phyloP scores from a whole-genome alignment of 352 stramenopile genomes.

The Globisporangium spinosum region DNA sequence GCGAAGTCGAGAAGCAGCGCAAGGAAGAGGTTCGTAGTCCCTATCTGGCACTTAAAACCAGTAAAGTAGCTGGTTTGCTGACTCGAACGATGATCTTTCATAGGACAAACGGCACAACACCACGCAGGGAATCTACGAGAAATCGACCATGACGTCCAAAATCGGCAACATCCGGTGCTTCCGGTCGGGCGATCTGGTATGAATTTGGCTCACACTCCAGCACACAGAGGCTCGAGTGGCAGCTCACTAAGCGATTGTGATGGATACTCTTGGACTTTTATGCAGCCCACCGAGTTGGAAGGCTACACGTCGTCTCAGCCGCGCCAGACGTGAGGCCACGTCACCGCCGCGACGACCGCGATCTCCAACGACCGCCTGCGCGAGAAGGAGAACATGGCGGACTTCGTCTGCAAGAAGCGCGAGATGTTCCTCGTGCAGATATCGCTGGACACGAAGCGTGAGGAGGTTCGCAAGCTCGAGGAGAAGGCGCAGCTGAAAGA shows the following conservation, averaged over 20 bases:
- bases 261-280: too few species aligned
- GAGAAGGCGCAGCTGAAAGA: conserved; percentile 95
- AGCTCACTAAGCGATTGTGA: too few species aligned
- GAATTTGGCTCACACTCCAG: neutral
- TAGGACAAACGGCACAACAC: conserved; percentile 59
- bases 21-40: conserved; percentile 58
- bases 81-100: neutral
- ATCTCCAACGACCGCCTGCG: conserved; percentile 85
- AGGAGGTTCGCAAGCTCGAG: conserved; percentile 96
- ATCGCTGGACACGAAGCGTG: conserved; percentile 94
- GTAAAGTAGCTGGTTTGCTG: neutral
- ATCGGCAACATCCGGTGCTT: conserved; percentile 82
- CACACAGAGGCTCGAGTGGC: too few species aligned
- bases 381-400: conserved; percentile 94
- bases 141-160: conserved; percentile 75
- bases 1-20: conserved; percentile 86
- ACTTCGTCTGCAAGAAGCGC: conserved; percentile 95
- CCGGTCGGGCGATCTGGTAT: conserved; percentile 56
- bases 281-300: conserved; percentile 37
- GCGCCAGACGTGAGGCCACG: conserved; percentile 69
- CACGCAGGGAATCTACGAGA: conserved; percentile 88
- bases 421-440: conserved; percentile 97
- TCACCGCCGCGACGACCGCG: conserved; percentile 71
- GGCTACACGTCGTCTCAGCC: conserved; percentile 66
- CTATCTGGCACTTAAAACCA: neutral